A percentile compares a stretch with the other conserved stretches of the same genome.
Evolutionary conservation across 1,139 yeast genomes (phyloP).

Genomic region (Geotrichum reessii): DNA sequence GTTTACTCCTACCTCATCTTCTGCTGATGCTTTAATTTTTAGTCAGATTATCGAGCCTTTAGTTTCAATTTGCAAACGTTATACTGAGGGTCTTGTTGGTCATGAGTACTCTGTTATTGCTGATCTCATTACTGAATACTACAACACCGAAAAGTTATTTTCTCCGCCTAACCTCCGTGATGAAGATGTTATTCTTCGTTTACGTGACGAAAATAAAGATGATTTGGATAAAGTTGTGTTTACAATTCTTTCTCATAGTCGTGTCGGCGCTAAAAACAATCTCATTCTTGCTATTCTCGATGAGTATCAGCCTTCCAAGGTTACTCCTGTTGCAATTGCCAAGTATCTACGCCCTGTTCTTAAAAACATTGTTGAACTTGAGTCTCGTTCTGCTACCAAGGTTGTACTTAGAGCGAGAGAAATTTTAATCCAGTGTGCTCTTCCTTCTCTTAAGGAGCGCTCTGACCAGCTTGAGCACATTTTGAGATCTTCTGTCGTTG

Average conservation of each 20-base stretch:
- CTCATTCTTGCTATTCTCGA: slow-evolving; percentile 78
- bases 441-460: slow-evolving; percentile 93
- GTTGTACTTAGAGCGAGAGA: slow-evolving; percentile 94
- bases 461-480: slow-evolving; percentile 96
- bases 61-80: slow-evolving; percentile 61
- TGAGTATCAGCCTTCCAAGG: slow-evolving; percentile 55
- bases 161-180: slow-evolving; percentile 70
- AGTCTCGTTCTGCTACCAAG: slow-evolving; percentile 86
- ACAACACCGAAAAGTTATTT: slow-evolving; percentile 70
- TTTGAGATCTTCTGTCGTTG: slow-evolving; percentile 84
- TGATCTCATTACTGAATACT: slow-evolving; percentile 62
- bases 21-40: slow-evolving; percentile 41
- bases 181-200: slow-evolving; percentile 67
- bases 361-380: slow-evolving; percentile 77
- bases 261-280: slow-evolving; percentile 90
- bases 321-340: slow-evolving; percentile 61
- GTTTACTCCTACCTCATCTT: slow-evolving; percentile 45
- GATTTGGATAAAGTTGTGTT: slow-evolving; percentile 68
- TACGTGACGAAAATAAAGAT: slow-evolving; percentile 82
- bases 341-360: slow-evolving; percentile 62
- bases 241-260: slow-evolving; percentile 79
- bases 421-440: slow-evolving; percentile 88
- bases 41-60: slow-evolving; percentile 67
- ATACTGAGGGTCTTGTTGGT: slow-evolving; percentile 67
- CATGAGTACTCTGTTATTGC: slow-evolving; percentile 80